Percentiles rank a stretch among this genome's conserved stretches.
These are phyloP conservation scores for Mollisia scopiformis DNA, from an alignment of 2,329 filamentous ascomycete genomes.

Conservation along the genomic window DNA sequence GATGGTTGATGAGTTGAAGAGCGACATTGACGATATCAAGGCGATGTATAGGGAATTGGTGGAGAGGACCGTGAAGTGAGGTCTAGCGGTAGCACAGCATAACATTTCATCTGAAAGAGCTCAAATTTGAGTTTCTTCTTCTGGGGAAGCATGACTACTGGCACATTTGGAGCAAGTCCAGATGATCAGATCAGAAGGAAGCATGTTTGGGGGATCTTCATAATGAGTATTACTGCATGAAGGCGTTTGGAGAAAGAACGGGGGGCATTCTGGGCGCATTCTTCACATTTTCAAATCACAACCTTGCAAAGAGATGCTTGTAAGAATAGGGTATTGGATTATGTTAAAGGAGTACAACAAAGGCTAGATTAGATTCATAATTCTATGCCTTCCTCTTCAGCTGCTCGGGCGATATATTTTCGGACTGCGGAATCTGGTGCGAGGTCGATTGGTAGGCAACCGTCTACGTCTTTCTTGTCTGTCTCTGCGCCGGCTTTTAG, in stretches of 20 bases:
- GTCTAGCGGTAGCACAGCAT: background rate
- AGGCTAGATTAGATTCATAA: too few species aligned
- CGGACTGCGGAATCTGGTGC: slow-evolving; percentile 85
- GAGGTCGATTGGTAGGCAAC: slow-evolving; percentile 74
- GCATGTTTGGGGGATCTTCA: background rate
- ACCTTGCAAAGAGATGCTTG: background rate
- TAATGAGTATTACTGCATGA: background rate
- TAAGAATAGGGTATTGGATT: slow-evolving; percentile 2
- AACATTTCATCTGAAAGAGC: background rate
- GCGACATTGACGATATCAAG: slow-evolving; percentile 92
- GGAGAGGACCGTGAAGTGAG: slow-evolving; percentile 75
- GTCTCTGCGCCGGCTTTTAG: slow-evolving; percentile 84
- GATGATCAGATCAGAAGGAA: too few species aligned
- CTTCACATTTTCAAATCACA: background rate
- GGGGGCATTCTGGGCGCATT: slow-evolving; percentile 14
- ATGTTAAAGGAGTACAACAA: background rate
- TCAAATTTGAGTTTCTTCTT: background rate
- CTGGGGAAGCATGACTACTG: background rate
- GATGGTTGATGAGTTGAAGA: slow-evolving; percentile 84
- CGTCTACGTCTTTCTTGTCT: slow-evolving; percentile 75
- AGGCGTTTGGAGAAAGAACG: background rate
- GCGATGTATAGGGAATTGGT: slow-evolving; percentile 94
- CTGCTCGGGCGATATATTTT: slow-evolving; percentile 75
- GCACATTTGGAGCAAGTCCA: background rate
- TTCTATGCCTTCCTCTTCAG: slow-evolving; percentile 84